phyloP scores from a whole-genome alignment of 352 stramenopile genomes.

The Peronosclerospora sorghi region DNA sequence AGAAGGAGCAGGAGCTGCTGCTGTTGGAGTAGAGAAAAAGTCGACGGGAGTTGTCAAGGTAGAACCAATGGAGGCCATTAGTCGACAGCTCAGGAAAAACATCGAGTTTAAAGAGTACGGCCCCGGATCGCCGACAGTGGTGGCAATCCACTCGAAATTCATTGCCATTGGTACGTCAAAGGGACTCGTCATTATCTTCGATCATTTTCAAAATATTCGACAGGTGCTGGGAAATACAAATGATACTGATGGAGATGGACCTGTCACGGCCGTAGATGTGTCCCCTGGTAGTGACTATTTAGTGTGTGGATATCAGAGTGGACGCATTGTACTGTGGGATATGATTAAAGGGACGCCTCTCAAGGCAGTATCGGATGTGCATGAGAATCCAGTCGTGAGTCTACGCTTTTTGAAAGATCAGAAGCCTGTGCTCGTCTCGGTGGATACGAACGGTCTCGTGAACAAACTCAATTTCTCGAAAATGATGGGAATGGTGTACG shows the following conservation, averaged over 20 bases:
- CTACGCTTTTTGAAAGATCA: conserved; percentile 81
- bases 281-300: conserved; percentile 84
- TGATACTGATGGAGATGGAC: conserved; percentile 57
- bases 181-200: conserved; percentile 91
- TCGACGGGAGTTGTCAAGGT: conserved; percentile 79
- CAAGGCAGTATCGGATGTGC: conserved; percentile 84
- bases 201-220: conserved; percentile 92
- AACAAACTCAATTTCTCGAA: conserved; percentile 93
- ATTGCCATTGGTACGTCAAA: conserved; percentile 94
- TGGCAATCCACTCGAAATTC: conserved; percentile 94
- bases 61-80: conserved; percentile 85
- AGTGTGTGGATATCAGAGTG: conserved; percentile 88
- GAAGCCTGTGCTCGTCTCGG: conserved; percentile 72
- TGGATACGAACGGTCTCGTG: conserved; percentile 85
- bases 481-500: conserved; percentile 91
- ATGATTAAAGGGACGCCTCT: conserved; percentile 90
- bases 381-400: conserved; percentile 83
- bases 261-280: conserved; percentile 84
- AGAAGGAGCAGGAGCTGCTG: conserved; percentile 11
- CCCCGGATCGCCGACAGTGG: conserved; percentile 83
- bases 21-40: conserved; percentile 31
- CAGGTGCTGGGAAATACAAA: conserved; percentile 84
- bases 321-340: conserved; percentile 93
- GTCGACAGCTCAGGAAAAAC: conserved; percentile 84
- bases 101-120: conserved; percentile 88